Evolutionary conservation across 78 protist genomes (phyloP).

Genomic region (Monocercomonoides exilis): DNA sequence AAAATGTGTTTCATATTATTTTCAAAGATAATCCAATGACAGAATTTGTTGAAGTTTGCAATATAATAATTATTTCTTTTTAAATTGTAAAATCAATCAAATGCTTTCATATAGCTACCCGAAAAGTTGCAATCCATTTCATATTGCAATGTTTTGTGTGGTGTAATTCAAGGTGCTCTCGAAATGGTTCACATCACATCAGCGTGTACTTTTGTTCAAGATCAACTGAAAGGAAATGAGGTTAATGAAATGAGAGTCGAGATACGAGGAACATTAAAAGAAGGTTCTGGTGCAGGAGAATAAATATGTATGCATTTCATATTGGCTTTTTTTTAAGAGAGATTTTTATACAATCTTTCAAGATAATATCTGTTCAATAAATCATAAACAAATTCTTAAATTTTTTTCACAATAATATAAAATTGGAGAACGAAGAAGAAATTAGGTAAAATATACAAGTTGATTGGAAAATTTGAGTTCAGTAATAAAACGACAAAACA

Average conservation of each 20-base stretch:
- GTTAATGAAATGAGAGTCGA: conserved; percentile 61
- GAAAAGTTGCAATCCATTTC: background rate
- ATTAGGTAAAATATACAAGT: too few species aligned
- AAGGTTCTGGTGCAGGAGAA: background rate
- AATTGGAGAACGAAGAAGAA: too few species aligned
- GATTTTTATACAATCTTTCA: too few species aligned
- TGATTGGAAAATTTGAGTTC: too few species aligned
- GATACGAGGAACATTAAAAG: background rate
- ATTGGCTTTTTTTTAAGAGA: too few species aligned
- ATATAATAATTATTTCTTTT: conserved; percentile 22
- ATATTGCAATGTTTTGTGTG: conserved; percentile 81
- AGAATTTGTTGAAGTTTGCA: conserved; percentile 89
- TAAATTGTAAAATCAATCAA: background rate
- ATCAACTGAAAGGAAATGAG: conserved; percentile 65
- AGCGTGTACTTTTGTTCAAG: conserved; percentile 42
- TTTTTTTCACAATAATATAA: too few species aligned
- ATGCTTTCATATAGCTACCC: background rate
- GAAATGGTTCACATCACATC: conserved; percentile 76
- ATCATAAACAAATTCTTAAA: too few species aligned
- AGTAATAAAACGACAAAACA: too few species aligned
- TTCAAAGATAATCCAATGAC: conserved; percentile 67
- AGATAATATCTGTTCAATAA: too few species aligned
- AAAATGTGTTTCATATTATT: conserved; percentile 46
- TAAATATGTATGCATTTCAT: too few species aligned
- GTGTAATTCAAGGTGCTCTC: conserved; percentile 87